Evolutionary conservation across 179 eudicot species (phyloP).

Genomic region (Camellia oleifera): DNA sequence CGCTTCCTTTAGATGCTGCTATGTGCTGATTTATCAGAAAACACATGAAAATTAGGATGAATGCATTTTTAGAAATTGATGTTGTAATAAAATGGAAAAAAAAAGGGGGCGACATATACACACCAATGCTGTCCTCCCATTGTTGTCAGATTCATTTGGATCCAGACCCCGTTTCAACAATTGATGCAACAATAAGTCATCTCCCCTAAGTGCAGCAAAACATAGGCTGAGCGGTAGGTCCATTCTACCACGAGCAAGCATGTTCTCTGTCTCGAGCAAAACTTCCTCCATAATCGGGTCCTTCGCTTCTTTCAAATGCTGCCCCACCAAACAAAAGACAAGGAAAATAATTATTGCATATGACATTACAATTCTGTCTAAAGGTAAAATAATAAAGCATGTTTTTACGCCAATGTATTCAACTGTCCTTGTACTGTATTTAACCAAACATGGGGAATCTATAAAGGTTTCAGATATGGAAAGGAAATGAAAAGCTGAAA

Average conservation of each 20-base stretch:
- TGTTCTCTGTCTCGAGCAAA: slow-evolving; percentile 68
- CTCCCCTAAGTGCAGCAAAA: slow-evolving; percentile 80
- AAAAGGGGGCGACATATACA: slow-evolving; percentile 8
- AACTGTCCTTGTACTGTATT: not conserved
- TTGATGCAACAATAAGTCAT: slow-evolving; percentile 62
- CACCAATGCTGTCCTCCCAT: slow-evolving; percentile 83
- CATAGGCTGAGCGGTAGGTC: slow-evolving; percentile 83
- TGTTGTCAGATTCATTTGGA: slow-evolving; percentile 87
- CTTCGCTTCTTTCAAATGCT: slow-evolving; percentile 68
- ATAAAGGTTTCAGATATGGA: not conserved
- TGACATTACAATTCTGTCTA: slow-evolving; percentile 1
- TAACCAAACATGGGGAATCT: not conserved
- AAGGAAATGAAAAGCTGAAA: too few species aligned
- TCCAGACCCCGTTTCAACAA: slow-evolving; percentile 80
- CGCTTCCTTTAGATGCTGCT: slow-evolving; percentile 80
- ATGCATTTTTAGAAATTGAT: not conserved
- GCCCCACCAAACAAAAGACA: slow-evolving; percentile 8
- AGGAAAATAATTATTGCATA: too few species aligned
- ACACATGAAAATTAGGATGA: not conserved
- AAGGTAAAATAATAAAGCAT: not conserved
- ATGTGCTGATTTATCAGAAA: slow-evolving; percentile 55
- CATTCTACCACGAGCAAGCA: slow-evolving; percentile 85
- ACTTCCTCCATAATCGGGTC: slow-evolving; percentile 67
- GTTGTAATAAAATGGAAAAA: not conserved
- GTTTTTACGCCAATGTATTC: not conserved